Base-by-base conservation (phyloP, 306 rosid species). In the Castanea mollissima region DNA sequence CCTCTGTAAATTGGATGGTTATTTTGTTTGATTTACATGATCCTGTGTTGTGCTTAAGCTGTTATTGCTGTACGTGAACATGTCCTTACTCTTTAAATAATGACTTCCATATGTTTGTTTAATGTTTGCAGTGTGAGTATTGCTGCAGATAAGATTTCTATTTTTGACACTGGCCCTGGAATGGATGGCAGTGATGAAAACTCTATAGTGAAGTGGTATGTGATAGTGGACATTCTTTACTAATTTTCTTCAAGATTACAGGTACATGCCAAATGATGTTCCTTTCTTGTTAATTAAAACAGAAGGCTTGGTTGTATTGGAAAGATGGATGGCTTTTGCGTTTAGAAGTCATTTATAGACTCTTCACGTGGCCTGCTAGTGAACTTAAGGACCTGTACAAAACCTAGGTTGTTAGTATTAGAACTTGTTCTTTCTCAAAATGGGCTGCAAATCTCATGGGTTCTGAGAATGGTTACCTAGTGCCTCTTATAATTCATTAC, bases 81-180 rank as follows among this genome's bases (percentile, higher is more conserved):
- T 38, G 20, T 69, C 31, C 11, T 32, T 58, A 3, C 1, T 20
- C 27, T 31, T 74, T 5, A 31, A 31, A 21, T 29, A 19, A 38
- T 76, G 74, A 76, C 76, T 69, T 65, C 62, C 3, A 19, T 9
- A 29, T 16, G 46, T 73, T 38, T 38, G 55, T 73, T 67, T 19
- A 65, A 76, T 29, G 20, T 82, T 87, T 82, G 76, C 96, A 91
- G 93, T 20, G 86, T 91, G 60, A 56, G 79, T 52, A 35, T 86
- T n/a, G 65, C 0, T 12, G 55, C 70, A 3, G 77, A 82, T 12
- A 73, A 23, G 69, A 89, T 91, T 71, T 71, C 82, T 67, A 87
- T 91, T 69, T 91, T 87, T 72, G 96, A 91, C 83, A 87, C 78
- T 63, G 93, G 96, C 29, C 83, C 90, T 3, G 96, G 96, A 9